Percentiles rank a stretch among this genome's conserved stretches.
Conservation (phyloP, 805 yeast species). For the Vanderwaltozyma verrucispora region DNA sequence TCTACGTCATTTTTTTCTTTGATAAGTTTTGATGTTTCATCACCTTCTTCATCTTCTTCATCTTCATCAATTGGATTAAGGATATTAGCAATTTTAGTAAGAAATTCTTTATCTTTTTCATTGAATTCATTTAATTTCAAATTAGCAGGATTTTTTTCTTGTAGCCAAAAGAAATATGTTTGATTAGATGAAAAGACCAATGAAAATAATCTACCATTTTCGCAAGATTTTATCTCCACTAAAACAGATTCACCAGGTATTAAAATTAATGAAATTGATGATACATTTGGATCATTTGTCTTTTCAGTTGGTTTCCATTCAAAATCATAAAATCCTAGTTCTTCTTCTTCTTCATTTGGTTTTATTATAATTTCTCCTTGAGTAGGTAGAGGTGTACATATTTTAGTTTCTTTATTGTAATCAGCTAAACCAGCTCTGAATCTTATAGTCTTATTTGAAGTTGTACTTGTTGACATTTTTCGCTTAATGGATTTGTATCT, state of each 20-base stretch:
- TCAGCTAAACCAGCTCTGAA: constrained; percentile 56
- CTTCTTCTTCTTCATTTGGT: constrained; percentile 25
- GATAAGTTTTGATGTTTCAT: constrained; percentile 5
- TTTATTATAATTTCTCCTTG: constrained; percentile 36
- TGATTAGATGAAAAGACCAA: constrained; percentile 61
- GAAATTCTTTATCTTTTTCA: constrained; percentile 43
- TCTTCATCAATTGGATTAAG: constrained; percentile 29
- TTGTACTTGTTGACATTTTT: background rate
- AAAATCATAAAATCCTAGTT: constrained; percentile 27
- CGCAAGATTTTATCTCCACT: constrained; percentile 57
- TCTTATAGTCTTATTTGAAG: background rate
- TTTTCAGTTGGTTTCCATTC: constrained; percentile 26
- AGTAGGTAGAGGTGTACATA: constrained; percentile 47
- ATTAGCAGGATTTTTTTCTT: constrained; percentile 51
- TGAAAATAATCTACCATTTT: constrained; percentile 66
- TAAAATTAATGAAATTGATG: constrained; percentile 41
- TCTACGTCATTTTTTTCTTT: constrained; percentile 4
- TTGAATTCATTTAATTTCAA: constrained; percentile 37
- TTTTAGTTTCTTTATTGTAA: constrained; percentile 43
- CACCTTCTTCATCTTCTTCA: constrained; percentile 13
- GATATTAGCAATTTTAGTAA: constrained; percentile 40
- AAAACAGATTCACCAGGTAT: constrained; percentile 82
- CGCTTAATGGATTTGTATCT: too few relatives aligned
- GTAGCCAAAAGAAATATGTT: constrained; percentile 57
- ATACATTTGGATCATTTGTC: constrained; percentile 17